Base-by-base conservation (phyloP, 768 basidiomycete species). In the Suillus cothurnatus region DNA sequence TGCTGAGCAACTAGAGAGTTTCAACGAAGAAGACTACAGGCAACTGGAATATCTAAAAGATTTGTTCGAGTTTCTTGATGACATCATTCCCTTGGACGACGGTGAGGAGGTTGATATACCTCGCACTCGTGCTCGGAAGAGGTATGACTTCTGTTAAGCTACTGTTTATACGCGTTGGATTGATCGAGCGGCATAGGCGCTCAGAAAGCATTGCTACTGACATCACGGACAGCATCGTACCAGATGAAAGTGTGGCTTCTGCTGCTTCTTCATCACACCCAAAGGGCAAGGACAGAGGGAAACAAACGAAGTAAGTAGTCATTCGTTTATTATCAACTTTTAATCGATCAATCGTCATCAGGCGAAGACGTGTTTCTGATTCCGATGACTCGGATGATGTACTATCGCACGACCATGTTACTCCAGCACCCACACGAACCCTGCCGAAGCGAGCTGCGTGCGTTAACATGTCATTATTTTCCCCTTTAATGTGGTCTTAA, bases 1-100 rank as follows among this genome's bases (percentile, higher is more conserved):
- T 67, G 85, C 87, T 43, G 82, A 85, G 62, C 87, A 90, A 69
- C 78, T 95, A 15, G 87, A 88, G 66, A 84, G 83, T 65, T 90
- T 93, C 73, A 86, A 82, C 65, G 90, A 92, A 71, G 89, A 85
- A 45, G 90, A 93, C 50, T 88, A 86, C 65, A 79, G 89, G 65
- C 81, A 89, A 62, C 79, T 93, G 4, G 85, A 88, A 61, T 79
- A 85, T 34, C 82, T 92, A 32, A 82, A 86, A 47, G 82, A 85
- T 0, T 70, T 91, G 32, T 93, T 93, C 71, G 81, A 84, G 55
- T 90, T 91, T 72, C 70, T 93, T 73, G 92, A 93, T 67, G 85
- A 87, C 12, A 85, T 93, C 50, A 81, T 90, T 49, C 88, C 91
- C 2, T 76, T 86, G 49, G 88, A 87, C n/a, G 88, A 88, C 7